Evolutionary conservation across 2,329 filamentous ascomycete genomes (phyloP).

Genomic region (Microdochium nivale): DNA sequence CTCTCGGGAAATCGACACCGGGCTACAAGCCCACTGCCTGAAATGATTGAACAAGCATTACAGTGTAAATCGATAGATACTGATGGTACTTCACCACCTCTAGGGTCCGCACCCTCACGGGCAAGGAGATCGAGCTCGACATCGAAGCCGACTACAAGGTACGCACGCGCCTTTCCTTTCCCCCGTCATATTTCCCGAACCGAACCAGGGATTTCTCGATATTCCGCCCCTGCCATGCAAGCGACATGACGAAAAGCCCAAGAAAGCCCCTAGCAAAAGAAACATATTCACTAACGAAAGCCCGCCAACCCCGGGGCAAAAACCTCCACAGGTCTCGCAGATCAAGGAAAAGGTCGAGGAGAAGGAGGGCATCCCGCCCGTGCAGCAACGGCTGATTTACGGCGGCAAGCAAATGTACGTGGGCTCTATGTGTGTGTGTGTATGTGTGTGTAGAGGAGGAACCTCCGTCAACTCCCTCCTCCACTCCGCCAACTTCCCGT

Average conservation of each 20-base stretch:
- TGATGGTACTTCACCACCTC: constrained; percentile 1
- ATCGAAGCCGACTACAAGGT: constrained; percentile 94
- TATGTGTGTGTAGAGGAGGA: no score
- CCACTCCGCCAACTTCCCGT: no score
- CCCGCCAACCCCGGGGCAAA: neutral
- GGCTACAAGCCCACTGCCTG: no score
- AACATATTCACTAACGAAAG: no score
- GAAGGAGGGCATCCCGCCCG: constrained; percentile 95
- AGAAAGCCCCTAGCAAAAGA: neutral
- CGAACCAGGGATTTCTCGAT: neutral
- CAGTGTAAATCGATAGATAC: constrained; percentile 4
- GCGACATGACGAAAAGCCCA: neutral
- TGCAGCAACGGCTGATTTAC: constrained; percentile 92
- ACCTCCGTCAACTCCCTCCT: neutral
- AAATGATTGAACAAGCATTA: neutral
- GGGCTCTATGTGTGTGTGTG: no score
- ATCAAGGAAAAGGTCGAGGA: constrained; percentile 99
- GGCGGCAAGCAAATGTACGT: constrained; percentile 95
- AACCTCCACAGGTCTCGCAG: constrained; percentile 60
- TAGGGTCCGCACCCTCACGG: constrained; percentile 94
- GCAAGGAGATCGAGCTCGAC: constrained; percentile 98
- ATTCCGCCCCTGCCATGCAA: no score
- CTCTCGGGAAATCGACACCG: no score
- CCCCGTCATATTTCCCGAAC: no score
- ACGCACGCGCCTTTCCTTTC: no score